These are phyloP conservation scores for Alternaria angustiovoidea DNA, from an alignment of 2,329 filamentous ascomycete species.

Conservation along the genomic window DNA sequence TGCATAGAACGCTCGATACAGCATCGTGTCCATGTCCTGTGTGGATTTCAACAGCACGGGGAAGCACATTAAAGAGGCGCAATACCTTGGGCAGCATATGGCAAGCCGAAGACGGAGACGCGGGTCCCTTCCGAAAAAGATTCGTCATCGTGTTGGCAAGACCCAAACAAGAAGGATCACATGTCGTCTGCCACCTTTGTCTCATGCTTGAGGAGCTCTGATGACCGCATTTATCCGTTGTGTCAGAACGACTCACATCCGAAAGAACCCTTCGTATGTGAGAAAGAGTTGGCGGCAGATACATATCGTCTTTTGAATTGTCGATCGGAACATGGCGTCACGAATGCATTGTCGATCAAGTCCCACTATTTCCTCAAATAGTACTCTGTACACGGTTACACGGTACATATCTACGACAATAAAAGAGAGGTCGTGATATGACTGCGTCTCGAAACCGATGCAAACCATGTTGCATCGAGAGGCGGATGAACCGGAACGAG, in stretches of 20 bases:
- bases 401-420: constrained; percentile 3
- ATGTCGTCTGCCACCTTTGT: constrained; percentile 8
- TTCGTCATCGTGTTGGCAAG: constrained; percentile 2
- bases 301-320: constrained; percentile 13
- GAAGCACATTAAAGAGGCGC: background rate
- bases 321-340: constrained; percentile 13
- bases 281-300: constrained; percentile 2
- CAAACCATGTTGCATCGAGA: constrained; percentile 10
- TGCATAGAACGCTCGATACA: background rate
- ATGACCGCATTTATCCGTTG: constrained; percentile 1
- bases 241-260: background rate
- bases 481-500: constrained; percentile 24
- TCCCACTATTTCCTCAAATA: background rate
- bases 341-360: constrained; percentile 5
- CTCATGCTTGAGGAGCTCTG: background rate
- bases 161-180: background rate
- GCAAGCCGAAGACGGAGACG: background rate
- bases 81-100: background rate
- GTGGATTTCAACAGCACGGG: background rate
- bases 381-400: constrained; percentile 1
- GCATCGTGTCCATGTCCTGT: background rate
- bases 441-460: constrained; percentile 12
- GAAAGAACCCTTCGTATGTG: background rate
- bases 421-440: background rate
- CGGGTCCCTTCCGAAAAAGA: background rate